Evolutionary conservation across 371 early-diverging fungal species (phyloP).

Genomic region (Lichtheimia hyalospora): DNA sequence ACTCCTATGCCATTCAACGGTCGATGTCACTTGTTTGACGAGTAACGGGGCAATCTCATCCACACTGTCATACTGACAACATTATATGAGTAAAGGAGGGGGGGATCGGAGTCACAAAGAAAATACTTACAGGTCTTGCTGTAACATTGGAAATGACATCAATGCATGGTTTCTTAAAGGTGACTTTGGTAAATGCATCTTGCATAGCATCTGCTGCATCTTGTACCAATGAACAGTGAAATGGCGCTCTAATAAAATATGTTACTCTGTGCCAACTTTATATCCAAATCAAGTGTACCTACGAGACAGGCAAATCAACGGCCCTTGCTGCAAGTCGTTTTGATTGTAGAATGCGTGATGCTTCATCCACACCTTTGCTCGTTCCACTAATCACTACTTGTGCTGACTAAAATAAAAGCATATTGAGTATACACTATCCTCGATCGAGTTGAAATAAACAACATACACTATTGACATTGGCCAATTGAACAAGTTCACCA

Average conservation of each 20-base stretch:
- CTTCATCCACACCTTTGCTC: constrained; percentile 81
- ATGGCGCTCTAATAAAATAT: constrained; percentile 71
- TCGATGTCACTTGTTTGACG: constrained; percentile 76
- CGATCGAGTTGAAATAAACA: too few relatives aligned
- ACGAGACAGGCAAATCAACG: constrained; percentile 89
- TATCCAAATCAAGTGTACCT: constrained; percentile 21
- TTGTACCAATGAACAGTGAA: constrained; percentile 90
- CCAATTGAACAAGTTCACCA: constrained; percentile 77
- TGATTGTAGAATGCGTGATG: constrained; percentile 76
- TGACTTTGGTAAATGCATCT: constrained; percentile 62
- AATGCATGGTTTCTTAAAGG: constrained; percentile 61
- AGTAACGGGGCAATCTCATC: constrained; percentile 72
- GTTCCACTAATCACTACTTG: constrained; percentile 94
- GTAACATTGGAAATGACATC: constrained; percentile 93
- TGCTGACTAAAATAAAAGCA: constrained; percentile 49
- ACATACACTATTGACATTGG: constrained; percentile 85
- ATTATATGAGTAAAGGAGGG: background rate
- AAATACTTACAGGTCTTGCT: constrained; percentile 71
- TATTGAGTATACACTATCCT: background rate
- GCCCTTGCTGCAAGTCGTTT: constrained; percentile 83
- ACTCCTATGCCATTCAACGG: constrained; percentile 90
- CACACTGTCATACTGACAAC: constrained; percentile 32
- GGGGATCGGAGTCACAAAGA: background rate
- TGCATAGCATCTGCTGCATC: constrained; percentile 81
- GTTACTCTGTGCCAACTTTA: background rate